phyloP scores from a whole-genome alignment of 345 rosid species.

The Aurinia saxatilis region DNA sequence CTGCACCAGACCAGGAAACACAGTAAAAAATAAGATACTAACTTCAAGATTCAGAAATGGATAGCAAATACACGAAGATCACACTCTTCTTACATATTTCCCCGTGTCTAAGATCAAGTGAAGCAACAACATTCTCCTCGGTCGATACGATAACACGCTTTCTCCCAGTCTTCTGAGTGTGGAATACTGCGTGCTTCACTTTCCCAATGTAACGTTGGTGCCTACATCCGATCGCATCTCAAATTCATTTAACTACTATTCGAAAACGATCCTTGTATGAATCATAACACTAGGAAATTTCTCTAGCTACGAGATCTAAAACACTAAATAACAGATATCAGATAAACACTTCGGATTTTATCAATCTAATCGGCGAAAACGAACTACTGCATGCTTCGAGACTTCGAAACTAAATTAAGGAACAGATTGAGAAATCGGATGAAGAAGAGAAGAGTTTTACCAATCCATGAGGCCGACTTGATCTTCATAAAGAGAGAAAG shows the following conservation, averaged over 20 bases:
- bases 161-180: conserved; percentile 90
- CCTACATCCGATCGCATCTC: conserved; percentile 38
- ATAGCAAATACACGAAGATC: background rate
- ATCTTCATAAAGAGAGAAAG: conserved; percentile 77
- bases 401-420: background rate
- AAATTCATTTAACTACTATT: background rate
- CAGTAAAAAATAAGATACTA: background rate
- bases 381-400: too few relatives aligned
- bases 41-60: background rate
- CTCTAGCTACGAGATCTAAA: conserved; percentile 8
- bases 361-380: background rate
- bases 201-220: conserved; percentile 87
- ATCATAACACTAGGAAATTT: background rate
- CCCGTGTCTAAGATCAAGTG: conserved; percentile 92
- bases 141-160: conserved; percentile 93
- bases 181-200: conserved; percentile 93
- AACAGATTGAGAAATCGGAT: background rate
- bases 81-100: conserved; percentile 60
- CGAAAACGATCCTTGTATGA: background rate
- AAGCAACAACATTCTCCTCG: conserved; percentile 85
- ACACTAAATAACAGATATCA: background rate
- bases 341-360: background rate
- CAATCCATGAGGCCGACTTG: conserved; percentile 98
- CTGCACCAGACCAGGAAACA: conserved; percentile 34
- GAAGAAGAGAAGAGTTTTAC: conserved; percentile 31